A percentile compares a stretch with the other conserved stretches of the same genome.
phyloP scores from a whole-genome alignment of 2,329 filamentous ascomycete species.

The Rutstroemia sydowiana region DNA sequence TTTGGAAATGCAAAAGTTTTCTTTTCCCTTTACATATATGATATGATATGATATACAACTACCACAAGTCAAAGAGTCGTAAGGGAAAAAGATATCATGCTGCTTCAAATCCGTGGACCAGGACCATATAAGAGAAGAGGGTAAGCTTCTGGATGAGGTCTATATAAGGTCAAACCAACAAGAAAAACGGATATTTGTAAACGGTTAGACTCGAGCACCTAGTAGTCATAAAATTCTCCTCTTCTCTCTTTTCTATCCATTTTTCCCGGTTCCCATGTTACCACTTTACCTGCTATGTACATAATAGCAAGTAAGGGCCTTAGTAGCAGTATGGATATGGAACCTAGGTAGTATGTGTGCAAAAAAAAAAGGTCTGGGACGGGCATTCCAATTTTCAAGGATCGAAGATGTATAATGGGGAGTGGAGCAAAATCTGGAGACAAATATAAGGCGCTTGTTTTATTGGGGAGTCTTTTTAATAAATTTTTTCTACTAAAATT shows the following conservation, averaged over 20 bases:
- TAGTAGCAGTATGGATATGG: constrained; percentile 15
- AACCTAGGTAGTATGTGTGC: too few relatives aligned
- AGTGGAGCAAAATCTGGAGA: constrained; percentile 19
- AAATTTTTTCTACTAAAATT: not conserved
- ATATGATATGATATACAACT: constrained; percentile 2
- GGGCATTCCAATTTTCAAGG: constrained; percentile 18
- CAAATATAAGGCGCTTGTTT: constrained; percentile 10
- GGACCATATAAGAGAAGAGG: constrained; percentile 13
- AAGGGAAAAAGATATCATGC: constrained; percentile 26
- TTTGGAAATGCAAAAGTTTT: not conserved
- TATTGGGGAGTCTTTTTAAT: too few relatives aligned
- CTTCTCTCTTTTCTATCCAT: constrained; percentile 7
- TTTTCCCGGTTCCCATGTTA: not conserved
- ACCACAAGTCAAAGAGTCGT: constrained; percentile 13
- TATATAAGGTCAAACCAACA: constrained; percentile 21
- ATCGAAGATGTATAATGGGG: constrained; percentile 18
- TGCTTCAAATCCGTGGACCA: constrained; percentile 11
- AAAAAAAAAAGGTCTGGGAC: too few relatives aligned
- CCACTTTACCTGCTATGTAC: constrained; percentile 4
- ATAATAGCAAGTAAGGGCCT: constrained; percentile 19
- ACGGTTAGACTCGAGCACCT: too few relatives aligned
- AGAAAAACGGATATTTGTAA: too few relatives aligned
- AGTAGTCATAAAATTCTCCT: constrained; percentile 26
- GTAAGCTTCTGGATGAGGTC: constrained; percentile 17
- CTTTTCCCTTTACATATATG: constrained; percentile 16